Evolutionary conservation across 371 early-diverging fungal species (phyloP).

Genomic region (Coemansia sp.): DNA sequence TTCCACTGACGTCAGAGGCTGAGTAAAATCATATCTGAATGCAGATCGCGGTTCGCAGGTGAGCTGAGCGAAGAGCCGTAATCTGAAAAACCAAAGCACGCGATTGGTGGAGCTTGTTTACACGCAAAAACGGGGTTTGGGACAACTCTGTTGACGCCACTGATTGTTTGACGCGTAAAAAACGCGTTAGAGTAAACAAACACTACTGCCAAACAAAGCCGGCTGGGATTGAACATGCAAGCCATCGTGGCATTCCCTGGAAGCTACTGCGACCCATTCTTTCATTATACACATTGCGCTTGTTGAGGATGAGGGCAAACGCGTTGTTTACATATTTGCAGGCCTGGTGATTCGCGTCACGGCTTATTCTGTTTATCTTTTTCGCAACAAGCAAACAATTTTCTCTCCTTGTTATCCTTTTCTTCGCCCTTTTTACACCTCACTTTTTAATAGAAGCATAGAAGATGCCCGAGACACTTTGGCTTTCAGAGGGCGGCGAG

Average conservation of each 20-base stretch:
- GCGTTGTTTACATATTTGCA: no score
- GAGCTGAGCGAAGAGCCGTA: background rate
- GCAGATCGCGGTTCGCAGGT: background rate
- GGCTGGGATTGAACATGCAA: background rate
- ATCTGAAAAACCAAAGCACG: background rate
- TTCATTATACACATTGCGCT: no score
- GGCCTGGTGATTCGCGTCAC: background rate
- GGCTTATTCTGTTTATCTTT: background rate
- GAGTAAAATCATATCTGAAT: background rate
- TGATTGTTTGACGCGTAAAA: background rate
- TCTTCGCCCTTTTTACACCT: background rate
- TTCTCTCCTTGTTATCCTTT: background rate
- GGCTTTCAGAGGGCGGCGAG: slow-evolving; percentile 9
- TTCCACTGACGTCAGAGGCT: background rate
- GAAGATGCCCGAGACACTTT: slow-evolving; percentile 35
- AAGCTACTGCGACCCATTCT: no score
- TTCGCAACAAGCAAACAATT: background rate
- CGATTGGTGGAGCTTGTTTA: background rate
- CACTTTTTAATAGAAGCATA: background rate
- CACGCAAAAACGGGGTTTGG: background rate
- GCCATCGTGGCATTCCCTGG: no score
- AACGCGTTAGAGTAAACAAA: slow-evolving; percentile 8
- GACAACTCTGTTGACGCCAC: background rate
- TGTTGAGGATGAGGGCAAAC: no score
- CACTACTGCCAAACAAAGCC: background rate